phyloP scores from a whole-genome alignment of 768 basidiomycete species.

The Pisolithus orientalis region DNA sequence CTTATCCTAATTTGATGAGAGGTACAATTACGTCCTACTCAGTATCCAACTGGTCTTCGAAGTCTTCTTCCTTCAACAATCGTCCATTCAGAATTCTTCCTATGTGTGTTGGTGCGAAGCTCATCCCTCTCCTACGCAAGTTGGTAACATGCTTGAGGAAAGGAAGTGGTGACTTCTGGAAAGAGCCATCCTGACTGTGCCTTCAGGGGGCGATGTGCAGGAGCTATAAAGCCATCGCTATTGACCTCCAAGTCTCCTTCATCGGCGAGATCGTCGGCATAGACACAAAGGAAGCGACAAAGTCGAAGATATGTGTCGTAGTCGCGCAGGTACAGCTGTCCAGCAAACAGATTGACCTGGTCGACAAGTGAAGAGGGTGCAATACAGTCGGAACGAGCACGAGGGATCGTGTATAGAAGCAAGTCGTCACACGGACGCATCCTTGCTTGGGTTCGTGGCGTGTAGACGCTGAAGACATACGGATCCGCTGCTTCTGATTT shows the following conservation, averaged over 20 bases:
- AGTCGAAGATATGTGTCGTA: conserved; percentile 26
- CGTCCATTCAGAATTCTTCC: conserved; percentile 32
- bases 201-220: not conserved
- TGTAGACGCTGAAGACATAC: conserved; percentile 39
- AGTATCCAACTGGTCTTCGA: conserved; percentile 2
- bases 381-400: conserved; percentile 12
- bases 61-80: conserved; percentile 20
- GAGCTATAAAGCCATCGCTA: conserved; percentile 16
- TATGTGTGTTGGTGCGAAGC: conserved; percentile 33
- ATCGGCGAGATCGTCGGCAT: conserved; percentile 37
- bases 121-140: conserved; percentile 33
- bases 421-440: conserved; percentile 25
- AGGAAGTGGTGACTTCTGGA: conserved; percentile 8
- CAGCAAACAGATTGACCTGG: conserved; percentile 40
- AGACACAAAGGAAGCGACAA: conserved; percentile 33
- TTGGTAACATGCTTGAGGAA: conserved; percentile 29
- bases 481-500: conserved; percentile 24
- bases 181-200: not conserved
- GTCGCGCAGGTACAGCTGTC: conserved; percentile 36
- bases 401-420: conserved; percentile 16
- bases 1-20: too few relatives aligned
- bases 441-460: conserved; percentile 26
- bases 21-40: not conserved
- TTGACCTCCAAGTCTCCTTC: conserved; percentile 33
- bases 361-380: conserved; percentile 9